Evolutionary conservation across 2,329 filamentous ascomycete genomes (phyloP), one percentile per base, ranked within the genome.

Genomic region (Colletotrichum sp.): DNA sequence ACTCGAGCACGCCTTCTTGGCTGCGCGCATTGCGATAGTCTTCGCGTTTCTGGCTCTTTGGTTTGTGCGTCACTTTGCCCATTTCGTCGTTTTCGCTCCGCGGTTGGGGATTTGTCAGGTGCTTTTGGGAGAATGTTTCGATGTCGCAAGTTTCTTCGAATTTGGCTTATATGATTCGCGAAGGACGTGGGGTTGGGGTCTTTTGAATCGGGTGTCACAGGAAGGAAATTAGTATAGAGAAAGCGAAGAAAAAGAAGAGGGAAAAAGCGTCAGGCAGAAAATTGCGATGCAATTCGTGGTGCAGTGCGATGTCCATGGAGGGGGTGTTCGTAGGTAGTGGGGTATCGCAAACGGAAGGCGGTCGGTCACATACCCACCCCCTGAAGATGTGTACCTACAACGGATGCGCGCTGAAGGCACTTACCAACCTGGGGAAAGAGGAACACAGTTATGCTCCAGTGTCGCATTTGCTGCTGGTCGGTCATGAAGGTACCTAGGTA

Each of bases 11-110:
- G 27, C 85, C 88, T 81, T 90, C 88, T 77, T 90, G 86, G 48
- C 86, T 85, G 68, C 89, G 88, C 69, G 88, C 85, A 71, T 88
- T 88, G 79, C 91, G 92, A 82, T 94, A 94, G 75, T 90, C 90
- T 74, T 92, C 90, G 78, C 94, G 92, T 86, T 93, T 93, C 80
- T 91, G 89, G 75, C 88, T 89, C 82, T 94, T 94, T 75, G 88
- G 90, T 59, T 88, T 81, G 59, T 61, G 59, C 28, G 59, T 61
- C 11, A 85, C 84, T 22, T 83, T 84, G 30, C 83, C 81, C 88
- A 89, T 89, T 22, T n/a, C 15, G 44, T 48, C 44, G n/a, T 48
- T 12, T 48, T 48, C 11, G 44, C 44, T 22, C n/a, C 44, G 44
- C 44, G n/a, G 11, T 22, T 13, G 44, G 6, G 19, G 3, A 48